Base-by-base conservation (phyloP, 257 asterid genomes). In the Solanum tarijense region DNA sequence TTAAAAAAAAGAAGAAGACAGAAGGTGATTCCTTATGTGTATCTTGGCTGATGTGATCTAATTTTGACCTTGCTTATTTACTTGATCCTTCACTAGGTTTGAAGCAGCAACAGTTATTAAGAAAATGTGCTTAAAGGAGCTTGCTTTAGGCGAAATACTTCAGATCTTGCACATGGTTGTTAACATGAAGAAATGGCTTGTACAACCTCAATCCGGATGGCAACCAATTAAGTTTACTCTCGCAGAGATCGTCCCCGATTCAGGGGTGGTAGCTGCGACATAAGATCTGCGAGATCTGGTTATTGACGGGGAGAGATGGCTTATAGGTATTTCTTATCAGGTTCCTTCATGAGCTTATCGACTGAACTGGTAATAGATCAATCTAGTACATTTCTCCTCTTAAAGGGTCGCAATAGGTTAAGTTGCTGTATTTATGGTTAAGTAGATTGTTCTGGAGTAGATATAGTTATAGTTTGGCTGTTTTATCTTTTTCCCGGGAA, bases 91-190 rank as follows among this genome's bases (percentile, higher is more conserved):
- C 86, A 48, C 86, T 92, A 96, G 99, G 96, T 96, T 94, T 35
- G 99, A 96, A 92, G 99, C 99, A 52, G 99, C 98, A 43, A 94
- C 91, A 21, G 88, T 95, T 87, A 86, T 96, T 89, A 94, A 91
- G 93, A 93, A 87, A 90, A 90, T 91, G 91, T 94, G 98, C 94
- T 86, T 96, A 89, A 92, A 91, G 76, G 95, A 92, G 82, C 90
- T 87, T 83, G 87, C 95, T 69, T 88, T 96, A 90, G 99, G 99
- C 27, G 98, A 94, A 89, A 90, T 94, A 88, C 93, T 95, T 89
- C 98, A 94, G 93, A 91, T 96, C 90, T 93, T 96, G 93, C 94
- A 96, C 88, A 91, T 96, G 94, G 94, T 95, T 88, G 93, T 94
- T 86, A 90, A 90, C 91, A 87, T 89, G 90, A 96, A 95, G 91